These are phyloP conservation scores for Aureobasidium sp. DNA, from an alignment of 2,329 filamentous ascomycete genomes.

Conservation along the genomic window DNA sequence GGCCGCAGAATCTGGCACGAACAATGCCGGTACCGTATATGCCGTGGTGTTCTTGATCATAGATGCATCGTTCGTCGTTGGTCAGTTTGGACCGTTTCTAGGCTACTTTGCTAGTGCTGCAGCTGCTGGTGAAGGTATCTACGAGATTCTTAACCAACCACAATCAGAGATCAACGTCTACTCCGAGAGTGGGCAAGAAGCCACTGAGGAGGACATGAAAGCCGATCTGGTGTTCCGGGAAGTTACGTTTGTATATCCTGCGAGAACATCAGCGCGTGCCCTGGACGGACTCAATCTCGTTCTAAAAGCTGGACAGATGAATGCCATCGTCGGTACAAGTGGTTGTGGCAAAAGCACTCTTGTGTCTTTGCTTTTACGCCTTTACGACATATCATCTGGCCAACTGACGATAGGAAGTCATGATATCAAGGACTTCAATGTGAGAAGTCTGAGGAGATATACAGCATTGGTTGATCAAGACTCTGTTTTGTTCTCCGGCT, in stretches of 20 bases:
- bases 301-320: slow-evolving; percentile 34
- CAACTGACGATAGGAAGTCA: slow-evolving; percentile 31
- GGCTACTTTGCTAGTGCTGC: slow-evolving; percentile 48
- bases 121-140: slow-evolving; percentile 40
- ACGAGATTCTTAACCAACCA: slow-evolving; percentile 36
- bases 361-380: slow-evolving; percentile 34
- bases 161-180: slow-evolving; percentile 32
- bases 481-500: slow-evolving; percentile 36
- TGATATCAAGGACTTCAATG: slow-evolving; percentile 32
- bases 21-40: slow-evolving; percentile 46
- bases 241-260: slow-evolving; percentile 38
- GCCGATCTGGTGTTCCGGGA: slow-evolving; percentile 29
- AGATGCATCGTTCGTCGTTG: slow-evolving; percentile 56
- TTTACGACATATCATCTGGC: slow-evolving; percentile 36
- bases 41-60: slow-evolving; percentile 58
- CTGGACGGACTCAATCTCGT: slow-evolving; percentile 31
- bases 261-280: slow-evolving; percentile 33
- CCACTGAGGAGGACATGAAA: slow-evolving; percentile 14
- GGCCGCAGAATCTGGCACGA: slow-evolving; percentile 22
- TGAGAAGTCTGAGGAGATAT: slow-evolving; percentile 31
- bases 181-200: slow-evolving; percentile 21
- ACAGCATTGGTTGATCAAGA: slow-evolving; percentile 40
- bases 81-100: slow-evolving; percentile 54
- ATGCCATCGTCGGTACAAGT: slow-evolving; percentile 38
- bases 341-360: slow-evolving; percentile 40